Evolutionary conservation across 371 early-diverging fungal genomes (phyloP).

Genomic region (Gilbertella persicaria): DNA sequence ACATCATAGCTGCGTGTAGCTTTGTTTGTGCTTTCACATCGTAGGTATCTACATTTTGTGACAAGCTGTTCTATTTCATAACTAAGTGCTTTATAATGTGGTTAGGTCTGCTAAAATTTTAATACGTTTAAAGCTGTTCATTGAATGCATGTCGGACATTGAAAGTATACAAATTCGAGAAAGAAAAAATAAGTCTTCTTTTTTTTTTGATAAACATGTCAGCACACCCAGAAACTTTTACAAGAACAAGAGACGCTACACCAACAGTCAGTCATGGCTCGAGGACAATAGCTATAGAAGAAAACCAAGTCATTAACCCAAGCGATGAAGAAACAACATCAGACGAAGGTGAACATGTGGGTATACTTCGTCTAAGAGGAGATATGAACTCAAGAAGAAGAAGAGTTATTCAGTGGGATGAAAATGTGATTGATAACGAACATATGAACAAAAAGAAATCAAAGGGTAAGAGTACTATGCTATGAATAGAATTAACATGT

Average conservation of each 20-base stretch:
- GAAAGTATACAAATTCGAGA: too few relatives aligned
- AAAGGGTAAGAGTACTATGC: constrained; percentile 68
- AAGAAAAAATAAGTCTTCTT: too few relatives aligned
- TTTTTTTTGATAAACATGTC: too few relatives aligned
- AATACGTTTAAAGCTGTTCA: too few relatives aligned
- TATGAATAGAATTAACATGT: constrained; percentile 58
- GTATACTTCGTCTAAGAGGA: constrained; percentile 56
- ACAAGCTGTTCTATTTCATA: too few relatives aligned
- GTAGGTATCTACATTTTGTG: too few relatives aligned
- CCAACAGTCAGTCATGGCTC: constrained; percentile 38
- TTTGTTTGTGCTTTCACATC: too few relatives aligned
- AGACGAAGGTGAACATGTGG: constrained; percentile 34
- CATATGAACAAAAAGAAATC: constrained; percentile 79
- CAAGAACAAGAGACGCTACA: constrained; percentile 30
- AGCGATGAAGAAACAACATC: constrained; percentile 12
- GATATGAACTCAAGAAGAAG: constrained; percentile 45
- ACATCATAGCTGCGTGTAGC: too few relatives aligned
- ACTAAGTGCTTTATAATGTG: too few relatives aligned
- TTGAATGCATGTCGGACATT: too few relatives aligned
- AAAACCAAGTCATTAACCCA: constrained; percentile 14
- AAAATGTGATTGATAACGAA: constrained; percentile 87
- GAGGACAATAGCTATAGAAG: constrained; percentile 37
- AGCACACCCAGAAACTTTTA: constrained; percentile 9
- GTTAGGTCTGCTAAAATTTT: too few relatives aligned
- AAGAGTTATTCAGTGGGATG: constrained; percentile 78